Percentiles rank a stretch among this genome's conserved stretches.
Evolutionary conservation across 257 asterid genomes (phyloP).

Genomic region (Handroanthus guayacan): DNA sequence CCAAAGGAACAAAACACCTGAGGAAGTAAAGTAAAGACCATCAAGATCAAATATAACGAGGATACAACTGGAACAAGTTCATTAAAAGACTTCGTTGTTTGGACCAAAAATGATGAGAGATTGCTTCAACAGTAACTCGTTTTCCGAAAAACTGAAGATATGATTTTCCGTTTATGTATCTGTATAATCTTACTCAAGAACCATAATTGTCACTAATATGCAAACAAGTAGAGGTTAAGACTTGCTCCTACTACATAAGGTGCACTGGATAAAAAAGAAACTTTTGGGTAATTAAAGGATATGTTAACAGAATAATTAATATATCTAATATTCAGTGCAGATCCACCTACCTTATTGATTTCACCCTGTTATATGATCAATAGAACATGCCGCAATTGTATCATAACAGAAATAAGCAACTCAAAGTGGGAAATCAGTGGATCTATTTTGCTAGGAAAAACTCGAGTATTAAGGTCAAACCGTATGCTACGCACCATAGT

Average conservation of each 20-base stretch:
- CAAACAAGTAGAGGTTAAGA: neutral
- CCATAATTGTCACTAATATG: conserved; percentile 7
- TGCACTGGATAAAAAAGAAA: neutral
- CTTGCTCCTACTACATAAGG: neutral
- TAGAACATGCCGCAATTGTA: neutral
- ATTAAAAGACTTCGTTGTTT: neutral
- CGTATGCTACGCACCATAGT: no score
- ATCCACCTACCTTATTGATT: neutral
- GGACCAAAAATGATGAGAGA: neutral
- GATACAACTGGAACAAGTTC: neutral
- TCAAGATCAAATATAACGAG: conserved; percentile 18
- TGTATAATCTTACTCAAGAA: neutral
- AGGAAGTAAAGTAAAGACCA: conserved; percentile 16
- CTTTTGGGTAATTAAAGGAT: neutral
- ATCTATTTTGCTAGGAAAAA: neutral
- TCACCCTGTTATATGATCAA: neutral
- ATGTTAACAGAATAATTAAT: neutral
- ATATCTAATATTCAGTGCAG: neutral
- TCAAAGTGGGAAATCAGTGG: neutral
- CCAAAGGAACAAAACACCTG: conserved; percentile 37
- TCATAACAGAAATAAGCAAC: conserved; percentile 8
- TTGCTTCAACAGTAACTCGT: neutral
- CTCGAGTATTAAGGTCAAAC: no score
- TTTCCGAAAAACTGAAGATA: conserved; percentile 4
- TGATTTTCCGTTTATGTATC: neutral